A percentile compares a stretch with the other conserved stretches of the same genome.
Conservation (phyloP, 2,329 filamentous ascomycete genomes). For the Fusarium sarcochroum region DNA sequence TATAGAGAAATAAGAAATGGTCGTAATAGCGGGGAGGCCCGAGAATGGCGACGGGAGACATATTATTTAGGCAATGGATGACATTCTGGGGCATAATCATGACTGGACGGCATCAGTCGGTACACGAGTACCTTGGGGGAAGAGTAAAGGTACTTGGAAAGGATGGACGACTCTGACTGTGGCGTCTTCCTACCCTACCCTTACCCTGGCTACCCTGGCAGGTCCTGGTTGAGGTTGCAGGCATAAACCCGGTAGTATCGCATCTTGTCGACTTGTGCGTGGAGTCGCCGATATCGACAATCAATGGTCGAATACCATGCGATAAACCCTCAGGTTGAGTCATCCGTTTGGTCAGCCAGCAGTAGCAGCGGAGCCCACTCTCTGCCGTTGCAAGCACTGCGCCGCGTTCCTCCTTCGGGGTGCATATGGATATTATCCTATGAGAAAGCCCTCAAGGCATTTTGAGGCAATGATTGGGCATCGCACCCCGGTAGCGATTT, state of each 20-base stretch:
- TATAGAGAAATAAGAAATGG: slow-evolving; percentile 38
- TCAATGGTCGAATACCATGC: slow-evolving; percentile 2
- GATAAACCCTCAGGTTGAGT: slow-evolving; percentile 31
- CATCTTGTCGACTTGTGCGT: slow-evolving; percentile 35
- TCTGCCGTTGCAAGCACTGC: slow-evolving; percentile 50
- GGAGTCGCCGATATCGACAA: slow-evolving; percentile 45
- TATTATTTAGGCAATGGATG: slow-evolving; percentile 51
- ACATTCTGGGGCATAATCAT: slow-evolving; percentile 45
- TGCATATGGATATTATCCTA: slow-evolving; percentile 53
- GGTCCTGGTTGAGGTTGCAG: slow-evolving; percentile 13
- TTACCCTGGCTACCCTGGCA: slow-evolving; percentile 18
- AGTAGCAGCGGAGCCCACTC: slow-evolving; percentile 38
- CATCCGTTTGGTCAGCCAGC: slow-evolving; percentile 43
- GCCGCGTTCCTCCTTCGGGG: slow-evolving; percentile 60
- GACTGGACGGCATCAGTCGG: slow-evolving; percentile 48
- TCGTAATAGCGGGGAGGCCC: slow-evolving; percentile 42
- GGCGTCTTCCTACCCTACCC: slow-evolving; percentile 37
- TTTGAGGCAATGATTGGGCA: slow-evolving; percentile 55
- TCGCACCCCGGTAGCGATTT: slow-evolving; percentile 50
- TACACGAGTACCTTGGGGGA: slow-evolving; percentile 47
- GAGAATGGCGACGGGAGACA: slow-evolving; percentile 45
- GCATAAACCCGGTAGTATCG: slow-evolving; percentile 37
- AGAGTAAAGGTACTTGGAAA: slow-evolving; percentile 46
- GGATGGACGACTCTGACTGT: slow-evolving; percentile 46
- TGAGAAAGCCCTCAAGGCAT: slow-evolving; percentile 44